Percentiles rank a stretch among this genome's conserved stretches.
Conservation (phyloP, 805 yeast species). For the Sugiyamaella boreocaroliniensis region DNA sequence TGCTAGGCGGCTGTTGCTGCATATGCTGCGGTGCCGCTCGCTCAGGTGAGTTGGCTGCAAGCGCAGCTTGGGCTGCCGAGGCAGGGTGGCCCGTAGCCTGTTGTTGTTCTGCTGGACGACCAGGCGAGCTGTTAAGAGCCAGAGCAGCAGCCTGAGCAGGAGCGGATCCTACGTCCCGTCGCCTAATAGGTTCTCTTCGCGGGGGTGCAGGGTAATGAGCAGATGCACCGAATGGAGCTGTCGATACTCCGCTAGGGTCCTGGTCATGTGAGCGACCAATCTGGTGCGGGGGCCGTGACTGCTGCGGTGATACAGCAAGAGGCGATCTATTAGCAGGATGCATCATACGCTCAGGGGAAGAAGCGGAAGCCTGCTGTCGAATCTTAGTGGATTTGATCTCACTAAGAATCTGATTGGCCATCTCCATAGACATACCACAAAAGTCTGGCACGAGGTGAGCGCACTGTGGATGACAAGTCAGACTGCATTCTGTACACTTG, state of each 20-base stretch:
- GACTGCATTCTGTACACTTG: conserved; percentile 83
- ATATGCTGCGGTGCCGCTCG: not conserved
- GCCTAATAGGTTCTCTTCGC: conserved; percentile 22
- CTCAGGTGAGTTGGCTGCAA: not conserved
- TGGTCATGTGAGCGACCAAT: not conserved
- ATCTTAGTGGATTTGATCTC: conserved; percentile 72
- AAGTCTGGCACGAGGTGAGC: conserved; percentile 94
- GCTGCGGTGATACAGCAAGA: conserved; percentile 1
- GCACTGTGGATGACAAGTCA: conserved; percentile 90
- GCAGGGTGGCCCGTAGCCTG: not conserved
- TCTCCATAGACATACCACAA: conserved; percentile 98
- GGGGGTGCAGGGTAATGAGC: conserved; percentile 18
- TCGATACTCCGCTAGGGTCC: not conserved
- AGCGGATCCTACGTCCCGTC: conserved; percentile 26
- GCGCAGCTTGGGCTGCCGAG: not conserved
- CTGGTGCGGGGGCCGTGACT: not conserved
- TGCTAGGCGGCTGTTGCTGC: conserved; percentile 2
- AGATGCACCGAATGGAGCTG: not conserved
- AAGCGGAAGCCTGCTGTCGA: conserved; percentile 23
- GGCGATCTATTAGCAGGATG: not conserved
- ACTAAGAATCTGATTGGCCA: conserved; percentile 80
- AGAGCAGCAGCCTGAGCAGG: conserved; percentile 7
- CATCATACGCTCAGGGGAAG: conserved; percentile 3
- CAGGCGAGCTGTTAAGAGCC: not conserved
- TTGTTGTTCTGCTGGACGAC: conserved; percentile 1